These are phyloP conservation scores for Babesia bovis DNA, from an alignment of 169 alveolate species.

Conservation along the genomic window DNA sequence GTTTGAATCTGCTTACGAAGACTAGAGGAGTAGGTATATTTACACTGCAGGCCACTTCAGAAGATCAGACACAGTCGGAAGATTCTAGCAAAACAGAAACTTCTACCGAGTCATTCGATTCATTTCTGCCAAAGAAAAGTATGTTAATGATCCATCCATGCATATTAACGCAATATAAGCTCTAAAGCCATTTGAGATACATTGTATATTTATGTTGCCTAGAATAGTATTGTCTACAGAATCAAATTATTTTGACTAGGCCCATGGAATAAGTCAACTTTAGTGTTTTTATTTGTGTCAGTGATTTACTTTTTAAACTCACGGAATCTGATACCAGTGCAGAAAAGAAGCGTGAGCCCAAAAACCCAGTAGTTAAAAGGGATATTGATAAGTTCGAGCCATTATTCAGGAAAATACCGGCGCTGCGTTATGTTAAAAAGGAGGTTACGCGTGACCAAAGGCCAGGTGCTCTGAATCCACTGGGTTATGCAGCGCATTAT, in stretches of 20 bases:
- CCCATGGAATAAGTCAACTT: too few species aligned
- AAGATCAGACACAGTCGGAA: slow-evolving; percentile 11
- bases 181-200: too few species aligned
- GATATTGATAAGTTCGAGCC: slow-evolving; percentile 45
- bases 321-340: not conserved
- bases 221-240: too few species aligned
- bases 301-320: too few species aligned
- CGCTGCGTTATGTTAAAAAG: slow-evolving; percentile 33
- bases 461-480: slow-evolving; percentile 56
- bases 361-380: slow-evolving; percentile 41
- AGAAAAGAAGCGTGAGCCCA: slow-evolving; percentile 34
- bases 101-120: slow-evolving; percentile 4
- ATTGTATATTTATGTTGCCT: too few species aligned
- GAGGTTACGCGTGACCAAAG: slow-evolving; percentile 42
- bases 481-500: slow-evolving; percentile 37
- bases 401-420: slow-evolving; percentile 50
- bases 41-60: slow-evolving; percentile 38
- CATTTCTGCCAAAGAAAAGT: slow-evolving; percentile 24
- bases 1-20: slow-evolving; percentile 35
- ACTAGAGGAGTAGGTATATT: slow-evolving; percentile 63
- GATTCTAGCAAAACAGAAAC: not conserved
- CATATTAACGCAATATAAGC: too few species aligned
- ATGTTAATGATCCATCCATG: not conserved
- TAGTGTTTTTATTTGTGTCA: too few species aligned
- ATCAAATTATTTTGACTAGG: too few species aligned